Evolutionary conservation across 169 alveolate species (phyloP).

Genomic region (Babesia sp.): DNA sequence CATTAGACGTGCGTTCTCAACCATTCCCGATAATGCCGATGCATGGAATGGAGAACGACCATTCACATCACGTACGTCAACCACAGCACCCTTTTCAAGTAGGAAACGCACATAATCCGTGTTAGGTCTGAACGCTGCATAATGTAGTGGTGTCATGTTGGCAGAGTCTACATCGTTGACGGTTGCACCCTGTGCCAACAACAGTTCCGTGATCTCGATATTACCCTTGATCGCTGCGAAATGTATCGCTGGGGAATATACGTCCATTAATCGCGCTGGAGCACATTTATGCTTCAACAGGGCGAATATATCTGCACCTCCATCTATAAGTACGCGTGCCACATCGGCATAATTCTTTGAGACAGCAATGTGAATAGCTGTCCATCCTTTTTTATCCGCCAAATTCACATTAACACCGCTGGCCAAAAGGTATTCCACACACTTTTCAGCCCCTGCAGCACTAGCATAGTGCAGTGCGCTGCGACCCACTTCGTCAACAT

Average conservation of each 20-base stretch:
- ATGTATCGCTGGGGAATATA: conserved; percentile 79
- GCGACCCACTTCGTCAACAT: conserved; percentile 83
- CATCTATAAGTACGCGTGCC: conserved; percentile 70
- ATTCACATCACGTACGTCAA: conserved; percentile 78
- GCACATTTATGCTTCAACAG: conserved; percentile 82
- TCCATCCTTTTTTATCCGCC: conserved; percentile 83
- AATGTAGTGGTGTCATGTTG: conserved; percentile 81
- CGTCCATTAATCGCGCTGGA: conserved; percentile 80
- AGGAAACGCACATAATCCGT: conserved; percentile 73
- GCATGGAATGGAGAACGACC: conserved; percentile 87
- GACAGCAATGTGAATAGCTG: conserved; percentile 83
- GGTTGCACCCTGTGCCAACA: conserved; percentile 74
- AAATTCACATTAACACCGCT: conserved; percentile 76
- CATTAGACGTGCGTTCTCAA: conserved; percentile 77
- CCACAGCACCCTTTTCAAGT: conserved; percentile 77
- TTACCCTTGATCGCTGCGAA: conserved; percentile 86
- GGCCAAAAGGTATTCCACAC: conserved; percentile 70
- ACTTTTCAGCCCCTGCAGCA: conserved; percentile 78
- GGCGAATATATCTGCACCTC: conserved; percentile 76
- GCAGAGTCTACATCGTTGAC: conserved; percentile 79
- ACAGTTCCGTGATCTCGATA: conserved; percentile 71
- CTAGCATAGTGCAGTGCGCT: conserved; percentile 85
- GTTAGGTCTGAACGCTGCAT: conserved; percentile 79
- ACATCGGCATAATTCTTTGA: conserved; percentile 81
- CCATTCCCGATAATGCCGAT: conserved; percentile 85